A percentile compares a stretch with the other conserved stretches of the same genome.
Evolutionary conservation across 2,329 filamentous ascomycete species (phyloP).

Genomic region (Aureobasidium sp.): DNA sequence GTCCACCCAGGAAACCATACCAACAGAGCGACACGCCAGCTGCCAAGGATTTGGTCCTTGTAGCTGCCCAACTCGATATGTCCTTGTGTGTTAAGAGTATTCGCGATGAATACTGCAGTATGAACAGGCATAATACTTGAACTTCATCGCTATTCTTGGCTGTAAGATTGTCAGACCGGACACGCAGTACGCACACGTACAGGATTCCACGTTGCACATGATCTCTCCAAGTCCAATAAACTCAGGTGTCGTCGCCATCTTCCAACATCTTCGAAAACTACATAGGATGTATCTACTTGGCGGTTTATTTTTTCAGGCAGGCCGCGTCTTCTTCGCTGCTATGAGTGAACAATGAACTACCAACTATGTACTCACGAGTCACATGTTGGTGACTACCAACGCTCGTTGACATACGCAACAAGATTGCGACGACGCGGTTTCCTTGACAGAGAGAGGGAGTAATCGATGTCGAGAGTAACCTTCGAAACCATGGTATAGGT

Average conservation of each 20-base stretch:
- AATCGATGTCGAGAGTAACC: too few species aligned
- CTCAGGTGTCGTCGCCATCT: not conserved
- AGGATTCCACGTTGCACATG: not conserved
- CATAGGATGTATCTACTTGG: not conserved
- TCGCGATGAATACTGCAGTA: not conserved
- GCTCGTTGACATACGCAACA: not conserved
- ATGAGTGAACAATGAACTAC: not conserved
- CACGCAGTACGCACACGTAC: not conserved
- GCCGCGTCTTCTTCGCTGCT: not conserved
- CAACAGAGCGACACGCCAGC: not conserved
- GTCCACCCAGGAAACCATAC: not conserved
- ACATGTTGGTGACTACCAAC: not conserved
- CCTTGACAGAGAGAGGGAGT: too few species aligned
- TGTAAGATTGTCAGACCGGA: not conserved
- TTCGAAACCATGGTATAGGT: not conserved
- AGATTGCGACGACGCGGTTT: not conserved
- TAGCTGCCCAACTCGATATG: not conserved
- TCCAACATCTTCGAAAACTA: not conserved
- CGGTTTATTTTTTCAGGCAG: not conserved
- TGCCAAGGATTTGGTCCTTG: not conserved
- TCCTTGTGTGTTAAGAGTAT: not conserved
- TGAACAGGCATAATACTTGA: not conserved
- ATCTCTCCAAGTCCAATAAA: not conserved
- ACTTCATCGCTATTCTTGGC: not conserved
- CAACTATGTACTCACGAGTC: not conserved